Evolutionary conservation across 495 filamentous ascomycete genomes (phyloP).

Genomic region (Talaromyces liani): DNA sequence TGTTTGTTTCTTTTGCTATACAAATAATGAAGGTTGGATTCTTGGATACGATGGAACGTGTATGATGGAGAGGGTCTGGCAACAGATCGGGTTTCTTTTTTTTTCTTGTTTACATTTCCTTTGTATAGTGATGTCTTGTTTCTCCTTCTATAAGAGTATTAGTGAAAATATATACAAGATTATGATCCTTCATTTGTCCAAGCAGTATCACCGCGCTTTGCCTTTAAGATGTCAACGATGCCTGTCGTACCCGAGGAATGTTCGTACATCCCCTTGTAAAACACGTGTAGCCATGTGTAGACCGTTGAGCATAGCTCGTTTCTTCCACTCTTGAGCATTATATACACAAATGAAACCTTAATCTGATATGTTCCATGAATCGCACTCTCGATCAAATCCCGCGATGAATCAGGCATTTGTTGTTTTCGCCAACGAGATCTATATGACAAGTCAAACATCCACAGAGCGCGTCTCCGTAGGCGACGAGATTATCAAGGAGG

Average conservation of each 20-base stretch:
- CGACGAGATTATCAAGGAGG: no score
- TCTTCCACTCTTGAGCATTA: not conserved
- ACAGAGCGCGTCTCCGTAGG: no score
- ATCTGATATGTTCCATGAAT: no score
- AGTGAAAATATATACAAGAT: constrained; percentile 1
- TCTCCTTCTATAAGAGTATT: not conserved
- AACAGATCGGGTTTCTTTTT: not conserved
- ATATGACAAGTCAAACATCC: no score
- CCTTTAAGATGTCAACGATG: no score
- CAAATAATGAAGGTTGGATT: not conserved
- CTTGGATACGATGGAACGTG: constrained; percentile 11
- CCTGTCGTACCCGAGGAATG: not conserved
- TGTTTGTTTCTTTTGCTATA: not conserved
- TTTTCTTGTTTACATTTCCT: constrained; percentile 4
- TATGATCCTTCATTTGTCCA: not conserved
- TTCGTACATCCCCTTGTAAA: not conserved
- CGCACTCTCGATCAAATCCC: no score
- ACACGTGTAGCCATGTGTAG: not conserved
- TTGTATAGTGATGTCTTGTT: constrained; percentile 5
- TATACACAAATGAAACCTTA: no score
- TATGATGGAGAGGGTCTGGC: constrained; percentile 5
- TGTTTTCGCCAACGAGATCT: no score
- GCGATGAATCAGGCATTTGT: no score
- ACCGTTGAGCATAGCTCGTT: not conserved
- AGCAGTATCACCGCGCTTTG: not conserved